Base-by-base conservation (phyloP, 192 early-diverging fungal genomes). In the Anaeromyces robustus region DNA sequence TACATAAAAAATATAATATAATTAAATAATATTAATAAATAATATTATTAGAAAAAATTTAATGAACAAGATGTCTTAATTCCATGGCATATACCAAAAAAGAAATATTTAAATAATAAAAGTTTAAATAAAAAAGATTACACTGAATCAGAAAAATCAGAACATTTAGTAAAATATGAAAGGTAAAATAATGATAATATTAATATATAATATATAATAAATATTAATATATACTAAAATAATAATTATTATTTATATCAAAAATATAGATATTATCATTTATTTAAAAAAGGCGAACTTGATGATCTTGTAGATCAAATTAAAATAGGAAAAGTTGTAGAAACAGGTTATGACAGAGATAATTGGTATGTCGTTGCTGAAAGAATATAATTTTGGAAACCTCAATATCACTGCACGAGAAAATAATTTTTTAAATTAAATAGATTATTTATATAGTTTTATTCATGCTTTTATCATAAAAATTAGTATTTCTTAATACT, bases 31-130 rank as follows among this genome's bases (percentile, higher is more conserved):
- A n/a, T n/a, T n/a, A n/a, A n/a, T n/a, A 7, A 30, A 77, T 11
- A 26, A 41, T 77, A 92, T 77, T 91, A 90, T 16, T 91, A 93
- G 78, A 90, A 96, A 6, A 92, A 92, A 82, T 99, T 96, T 85
- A 92, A 94, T 28, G 84, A 89, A 19, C 96, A 99, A 84, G 97
- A 99, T 83, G 94, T 96, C 0, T 92, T 98, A 87, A 96, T 99
- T 2, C 94, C 95, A 7, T 99, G 97, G 97, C 89, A 89, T 19
- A 85, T 95, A 81, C 90, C 93, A 26, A 88, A 86, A 78, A 77
- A 81, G 39, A 68, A 82, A 80, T 39, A 82, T 77, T 12, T 81
- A 84, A 78, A 81, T 32, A 31, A 80, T 78, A 34, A 77, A 80
- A 41, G 85, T 80, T 39, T 84, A 79, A 37, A 81, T 39, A 43